phyloP scores from a whole-genome alignment of 2,329 filamentous ascomycete genomes.

The Aspergillus pseudonomiae region DNA sequence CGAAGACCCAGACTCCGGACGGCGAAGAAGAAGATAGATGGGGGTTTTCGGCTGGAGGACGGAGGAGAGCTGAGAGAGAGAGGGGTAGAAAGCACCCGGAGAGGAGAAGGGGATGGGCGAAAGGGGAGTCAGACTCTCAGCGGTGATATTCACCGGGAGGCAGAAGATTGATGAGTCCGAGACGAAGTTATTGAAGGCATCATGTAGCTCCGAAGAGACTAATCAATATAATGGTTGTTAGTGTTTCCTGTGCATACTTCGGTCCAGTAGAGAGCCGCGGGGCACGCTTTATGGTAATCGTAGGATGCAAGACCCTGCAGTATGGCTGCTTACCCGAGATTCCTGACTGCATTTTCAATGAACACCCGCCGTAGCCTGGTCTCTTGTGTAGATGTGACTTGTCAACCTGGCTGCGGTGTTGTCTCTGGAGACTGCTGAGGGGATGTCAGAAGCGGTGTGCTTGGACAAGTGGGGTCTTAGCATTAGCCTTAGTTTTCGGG shows the following conservation, averaged over 20 bases:
- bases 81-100: conserved; percentile 52
- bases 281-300: background rate
- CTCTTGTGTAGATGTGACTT: conserved; percentile 12
- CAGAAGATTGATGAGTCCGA: conserved; percentile 46
- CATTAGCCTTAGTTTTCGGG: background rate
- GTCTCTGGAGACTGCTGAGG: conserved; percentile 14
- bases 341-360: conserved; percentile 50
- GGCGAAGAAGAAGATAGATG: conserved; percentile 64
- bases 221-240: conserved; percentile 9
- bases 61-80: conserved; percentile 52
- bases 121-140: conserved; percentile 47
- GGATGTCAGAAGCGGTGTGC: conserved; percentile 32
- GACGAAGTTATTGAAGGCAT: conserved; percentile 50
- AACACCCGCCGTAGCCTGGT: conserved; percentile 15
- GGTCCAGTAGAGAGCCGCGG: background rate
- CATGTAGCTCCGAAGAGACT: conserved; percentile 52
- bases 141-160: conserved; percentile 50
- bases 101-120: conserved; percentile 43
- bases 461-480: conserved; percentile 19
- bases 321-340: conserved; percentile 43
- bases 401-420: conserved; percentile 13
- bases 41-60: conserved; percentile 59
- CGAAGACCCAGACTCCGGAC: conserved; percentile 34
- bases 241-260: background rate
- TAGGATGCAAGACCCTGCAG: conserved; percentile 1